A percentile compares a stretch with the other conserved stretches of the same genome.
Evolutionary conservation across 2,329 filamentous ascomycete species (phyloP).

Genomic region (Phialocephala subalpina): DNA sequence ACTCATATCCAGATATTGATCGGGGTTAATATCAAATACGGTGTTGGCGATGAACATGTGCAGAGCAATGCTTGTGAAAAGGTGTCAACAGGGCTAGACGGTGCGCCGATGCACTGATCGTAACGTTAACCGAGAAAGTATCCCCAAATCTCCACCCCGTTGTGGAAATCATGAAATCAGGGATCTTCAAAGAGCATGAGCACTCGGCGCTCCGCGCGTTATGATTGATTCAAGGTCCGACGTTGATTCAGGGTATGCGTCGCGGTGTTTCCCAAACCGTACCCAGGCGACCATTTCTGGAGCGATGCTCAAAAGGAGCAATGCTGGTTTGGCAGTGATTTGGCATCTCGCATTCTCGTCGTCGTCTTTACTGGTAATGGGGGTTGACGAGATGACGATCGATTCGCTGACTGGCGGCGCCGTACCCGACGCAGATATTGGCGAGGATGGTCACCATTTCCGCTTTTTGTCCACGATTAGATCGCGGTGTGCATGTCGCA

Average conservation of each 20-base stretch:
- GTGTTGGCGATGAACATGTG: neutral
- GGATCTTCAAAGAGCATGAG: conserved; percentile 20
- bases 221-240: conserved; percentile 20
- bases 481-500: neutral
- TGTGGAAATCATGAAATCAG: conserved; percentile 9
- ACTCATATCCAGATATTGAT: neutral
- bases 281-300: conserved; percentile 11
- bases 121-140: neutral
- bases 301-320: conserved; percentile 1
- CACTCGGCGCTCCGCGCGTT: conserved; percentile 16
- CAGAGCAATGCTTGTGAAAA: neutral
- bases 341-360: conserved; percentile 10
- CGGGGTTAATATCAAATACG: neutral
- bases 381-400: conserved; percentile 16
- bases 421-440: conserved; percentile 13
- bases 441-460: conserved; percentile 11
- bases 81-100: neutral
- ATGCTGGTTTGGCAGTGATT: conserved; percentile 14
- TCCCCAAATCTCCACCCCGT: conserved; percentile 13
- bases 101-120: neutral
- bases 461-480: conserved; percentile 10
- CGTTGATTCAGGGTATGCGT: conserved; percentile 13
- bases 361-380: neutral
- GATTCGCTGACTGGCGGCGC: conserved; percentile 15
- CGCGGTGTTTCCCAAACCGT: conserved; percentile 1